phyloP scores from a whole-genome alignment of 148 eudicot genomes.

The Amaranthus hypochondriacus region DNA sequence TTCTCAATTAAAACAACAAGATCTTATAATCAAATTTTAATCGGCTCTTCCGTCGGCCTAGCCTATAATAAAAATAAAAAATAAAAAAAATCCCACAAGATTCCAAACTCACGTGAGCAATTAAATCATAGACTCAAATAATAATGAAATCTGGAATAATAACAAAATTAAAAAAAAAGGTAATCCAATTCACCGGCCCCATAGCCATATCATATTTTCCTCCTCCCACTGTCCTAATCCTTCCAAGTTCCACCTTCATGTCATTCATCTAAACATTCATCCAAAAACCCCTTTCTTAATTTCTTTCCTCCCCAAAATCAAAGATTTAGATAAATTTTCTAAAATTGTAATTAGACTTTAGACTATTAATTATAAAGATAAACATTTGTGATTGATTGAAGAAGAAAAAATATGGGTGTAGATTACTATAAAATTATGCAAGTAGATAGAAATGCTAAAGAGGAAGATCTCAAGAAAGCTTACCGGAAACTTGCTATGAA shows the following conservation, averaged over 20 bases:
- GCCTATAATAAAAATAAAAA: too few species aligned
- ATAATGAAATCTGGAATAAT: not conserved
- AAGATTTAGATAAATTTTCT: not conserved
- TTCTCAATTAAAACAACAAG: too few species aligned
- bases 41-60: too few species aligned
- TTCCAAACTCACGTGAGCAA: conserved; percentile 20
- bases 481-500: conserved; percentile 71
- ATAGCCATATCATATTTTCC: not conserved
- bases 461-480: conserved; percentile 62
- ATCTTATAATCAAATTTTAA: too few species aligned
- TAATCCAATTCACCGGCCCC: not conserved
- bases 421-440: conserved; percentile 62
- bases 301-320: not conserved
- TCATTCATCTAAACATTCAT: too few species aligned
- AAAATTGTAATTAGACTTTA: too few species aligned
- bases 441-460: conserved; percentile 52
- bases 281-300: too few species aligned
- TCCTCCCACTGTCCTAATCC: not conserved
- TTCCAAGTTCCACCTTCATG: not conserved
- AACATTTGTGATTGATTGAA: not conserved
- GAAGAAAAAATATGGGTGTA: conserved; percentile 33
- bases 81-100: not conserved
- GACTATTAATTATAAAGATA: not conserved
- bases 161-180: not conserved
- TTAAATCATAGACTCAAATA: not conserved